A percentile compares a stretch with the other conserved stretches of the same genome.
These are phyloP conservation scores for Schwanniomyces vanrijiae DNA, from an alignment of 805 yeast species.

Conservation along the genomic window DNA sequence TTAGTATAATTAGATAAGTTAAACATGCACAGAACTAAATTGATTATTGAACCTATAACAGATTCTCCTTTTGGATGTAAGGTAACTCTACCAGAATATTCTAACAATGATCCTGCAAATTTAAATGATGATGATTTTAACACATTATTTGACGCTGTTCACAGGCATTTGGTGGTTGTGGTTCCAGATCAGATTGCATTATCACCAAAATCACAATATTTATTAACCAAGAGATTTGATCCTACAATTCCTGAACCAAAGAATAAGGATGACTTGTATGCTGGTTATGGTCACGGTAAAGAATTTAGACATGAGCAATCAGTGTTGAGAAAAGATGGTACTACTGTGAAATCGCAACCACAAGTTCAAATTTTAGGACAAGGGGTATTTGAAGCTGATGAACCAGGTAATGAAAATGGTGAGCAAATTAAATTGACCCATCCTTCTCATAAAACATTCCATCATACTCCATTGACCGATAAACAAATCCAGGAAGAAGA, in stretches of 20 bases:
- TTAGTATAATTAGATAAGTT: too few relatives aligned
- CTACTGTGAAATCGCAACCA: conserved; percentile 76
- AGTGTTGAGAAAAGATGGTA: conserved; percentile 78
- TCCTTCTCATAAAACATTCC: conserved; percentile 83
- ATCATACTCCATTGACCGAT: conserved; percentile 61
- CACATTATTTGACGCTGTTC: conserved; percentile 60
- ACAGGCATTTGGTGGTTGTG: conserved; percentile 68
- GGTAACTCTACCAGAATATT: conserved; percentile 62
- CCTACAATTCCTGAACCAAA: conserved; percentile 54
- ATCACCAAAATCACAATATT: conserved; percentile 72
- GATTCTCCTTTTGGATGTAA: conserved; percentile 68
- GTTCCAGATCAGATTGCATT: conserved; percentile 71
- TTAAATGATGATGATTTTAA: conserved; percentile 67
- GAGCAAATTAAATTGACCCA: conserved; percentile 66
- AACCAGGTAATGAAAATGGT: conserved; percentile 60
- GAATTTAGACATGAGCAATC: conserved; percentile 54
- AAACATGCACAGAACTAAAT: conserved; percentile 18
- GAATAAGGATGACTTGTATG: conserved; percentile 27
- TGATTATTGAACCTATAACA: conserved; percentile 44
- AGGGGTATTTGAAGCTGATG: conserved; percentile 59
- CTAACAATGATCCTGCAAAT: conserved; percentile 67
- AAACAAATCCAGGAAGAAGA: conserved; percentile 59
- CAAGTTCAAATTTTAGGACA: conserved; percentile 91
- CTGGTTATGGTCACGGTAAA: conserved; percentile 83
- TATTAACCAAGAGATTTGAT: conserved; percentile 75